Conservation (phyloP, 2,329 filamentous ascomycete species). For the Fusarium piperis region DNA sequence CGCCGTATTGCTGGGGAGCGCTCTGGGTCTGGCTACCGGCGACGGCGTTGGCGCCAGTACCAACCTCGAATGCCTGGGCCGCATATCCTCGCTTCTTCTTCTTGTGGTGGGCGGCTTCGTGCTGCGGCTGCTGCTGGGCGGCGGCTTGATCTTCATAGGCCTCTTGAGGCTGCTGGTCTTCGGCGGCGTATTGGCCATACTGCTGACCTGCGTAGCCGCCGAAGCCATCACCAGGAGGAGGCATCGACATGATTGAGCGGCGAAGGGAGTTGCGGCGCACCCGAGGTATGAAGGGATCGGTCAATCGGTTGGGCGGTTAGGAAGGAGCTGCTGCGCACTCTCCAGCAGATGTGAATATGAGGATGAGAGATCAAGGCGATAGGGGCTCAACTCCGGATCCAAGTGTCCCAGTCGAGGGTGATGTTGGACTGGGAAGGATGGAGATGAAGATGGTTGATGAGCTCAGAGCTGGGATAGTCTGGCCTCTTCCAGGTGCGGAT, state of each 20-base stretch:
- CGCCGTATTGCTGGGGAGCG: slow-evolving; percentile 57
- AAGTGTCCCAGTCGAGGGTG: slow-evolving; percentile 36
- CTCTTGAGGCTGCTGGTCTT: slow-evolving; percentile 54
- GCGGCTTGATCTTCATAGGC: slow-evolving; percentile 48
- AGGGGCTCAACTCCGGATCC: slow-evolving; percentile 22
- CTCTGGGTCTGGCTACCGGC: slow-evolving; percentile 58
- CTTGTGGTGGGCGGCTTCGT: slow-evolving; percentile 57
- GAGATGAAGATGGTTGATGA: slow-evolving; percentile 37
- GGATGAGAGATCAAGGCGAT: slow-evolving; percentile 8
- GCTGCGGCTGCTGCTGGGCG: slow-evolving; percentile 39
- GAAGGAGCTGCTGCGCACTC: slow-evolving; percentile 13
- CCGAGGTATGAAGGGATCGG: slow-evolving; percentile 29
- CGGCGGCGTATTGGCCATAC: slow-evolving; percentile 59
- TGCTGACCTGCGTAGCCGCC: slow-evolving; percentile 36
- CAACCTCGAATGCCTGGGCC: slow-evolving; percentile 93
- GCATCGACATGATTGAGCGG: slow-evolving; percentile 63
- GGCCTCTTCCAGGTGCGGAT: slow-evolving; percentile 40
- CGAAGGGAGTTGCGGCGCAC: slow-evolving; percentile 42
- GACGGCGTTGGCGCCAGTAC: slow-evolving; percentile 82
- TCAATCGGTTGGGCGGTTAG: slow-evolving; percentile 20
- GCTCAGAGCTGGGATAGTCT: slow-evolving; percentile 42
- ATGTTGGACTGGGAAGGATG: slow-evolving; percentile 35
- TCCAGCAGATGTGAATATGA: slow-evolving; percentile 5
- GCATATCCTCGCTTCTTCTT: slow-evolving; percentile 98
- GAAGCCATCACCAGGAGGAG: slow-evolving; percentile 63